Conservation (phyloP, 2,329 filamentous ascomycete genomes). For the Trichoderma brevicompactum region DNA sequence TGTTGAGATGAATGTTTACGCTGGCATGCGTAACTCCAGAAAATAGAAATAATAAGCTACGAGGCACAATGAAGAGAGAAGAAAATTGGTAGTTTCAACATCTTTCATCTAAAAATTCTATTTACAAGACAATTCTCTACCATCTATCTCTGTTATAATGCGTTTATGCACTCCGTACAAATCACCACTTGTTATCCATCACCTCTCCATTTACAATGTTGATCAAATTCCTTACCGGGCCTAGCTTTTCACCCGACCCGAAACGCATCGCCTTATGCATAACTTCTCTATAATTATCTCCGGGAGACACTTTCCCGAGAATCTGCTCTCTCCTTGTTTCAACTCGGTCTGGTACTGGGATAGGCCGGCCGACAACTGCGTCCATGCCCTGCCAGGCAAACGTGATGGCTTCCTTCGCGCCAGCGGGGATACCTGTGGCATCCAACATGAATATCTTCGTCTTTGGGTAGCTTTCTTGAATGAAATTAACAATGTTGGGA, state of each 20-base stretch:
- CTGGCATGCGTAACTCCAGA: too few relatives aligned
- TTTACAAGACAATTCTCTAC: background rate
- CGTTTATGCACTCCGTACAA: too few relatives aligned
- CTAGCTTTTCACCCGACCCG: slow-evolving; percentile 50
- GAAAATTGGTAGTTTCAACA: background rate
- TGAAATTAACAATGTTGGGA: slow-evolving; percentile 59
- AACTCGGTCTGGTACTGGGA: slow-evolving; percentile 56
- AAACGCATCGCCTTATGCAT: slow-evolving; percentile 58
- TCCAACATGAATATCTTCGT: slow-evolving; percentile 58
- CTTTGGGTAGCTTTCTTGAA: slow-evolving; percentile 53
- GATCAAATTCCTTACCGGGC: slow-evolving; percentile 55
- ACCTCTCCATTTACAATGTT: slow-evolving; percentile 54
- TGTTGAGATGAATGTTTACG: too few relatives aligned
- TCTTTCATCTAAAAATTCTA: background rate
- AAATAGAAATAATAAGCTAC: too few relatives aligned
- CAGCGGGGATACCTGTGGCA: slow-evolving; percentile 52
- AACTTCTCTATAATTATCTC: slow-evolving; percentile 57
- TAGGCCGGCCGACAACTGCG: slow-evolving; percentile 57
- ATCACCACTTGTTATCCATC: slow-evolving; percentile 49
- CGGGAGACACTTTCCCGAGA: slow-evolving; percentile 60
- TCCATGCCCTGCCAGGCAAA: slow-evolving; percentile 65
- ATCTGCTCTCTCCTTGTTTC: slow-evolving; percentile 57
- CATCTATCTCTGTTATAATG: background rate
- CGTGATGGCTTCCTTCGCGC: slow-evolving; percentile 57
- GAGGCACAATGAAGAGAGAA: background rate